Conservation (phyloP, 768 basidiomycete genomes). For the Boletus rex-veris region DNA sequence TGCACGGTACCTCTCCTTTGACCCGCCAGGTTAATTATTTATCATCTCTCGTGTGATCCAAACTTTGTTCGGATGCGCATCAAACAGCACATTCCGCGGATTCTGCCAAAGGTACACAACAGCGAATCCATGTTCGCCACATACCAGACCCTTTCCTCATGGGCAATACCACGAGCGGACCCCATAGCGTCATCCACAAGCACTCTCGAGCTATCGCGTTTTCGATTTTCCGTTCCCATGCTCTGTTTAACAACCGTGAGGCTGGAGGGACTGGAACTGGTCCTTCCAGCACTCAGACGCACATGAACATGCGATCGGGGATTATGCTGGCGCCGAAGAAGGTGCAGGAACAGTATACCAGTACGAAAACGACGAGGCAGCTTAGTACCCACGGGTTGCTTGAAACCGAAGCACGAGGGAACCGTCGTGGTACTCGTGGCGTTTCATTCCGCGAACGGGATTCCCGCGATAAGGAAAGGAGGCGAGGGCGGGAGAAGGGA, state of each 20-base stretch:
- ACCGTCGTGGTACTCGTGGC: constrained; percentile 16
- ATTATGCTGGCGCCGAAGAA: constrained; percentile 69
- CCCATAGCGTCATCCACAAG: constrained; percentile 70
- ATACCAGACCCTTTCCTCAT: constrained; percentile 48
- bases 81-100: constrained; percentile 39
- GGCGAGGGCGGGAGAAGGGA: constrained; percentile 18
- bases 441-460: constrained; percentile 18
- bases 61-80: not conserved
- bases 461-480: constrained; percentile 23
- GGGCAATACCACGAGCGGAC: constrained; percentile 47
- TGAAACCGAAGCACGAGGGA: constrained; percentile 37
- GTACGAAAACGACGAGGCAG: constrained; percentile 67
- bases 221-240: constrained; percentile 68
- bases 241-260: constrained; percentile 18
- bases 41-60: not conserved
- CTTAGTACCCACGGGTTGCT: constrained; percentile 66
- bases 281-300: constrained; percentile 14
- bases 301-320: constrained; percentile 29
- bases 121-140: constrained; percentile 62
- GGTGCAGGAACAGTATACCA: constrained; percentile 79
- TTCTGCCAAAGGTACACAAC: constrained; percentile 57
- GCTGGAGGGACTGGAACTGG: not conserved
- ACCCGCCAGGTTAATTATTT: not conserved
- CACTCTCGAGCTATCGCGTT: constrained; percentile 78
- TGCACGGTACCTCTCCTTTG: constrained; percentile 23